phyloP scores from a whole-genome alignment of 768 basidiomycete species.

The Leccinum variicolor region DNA sequence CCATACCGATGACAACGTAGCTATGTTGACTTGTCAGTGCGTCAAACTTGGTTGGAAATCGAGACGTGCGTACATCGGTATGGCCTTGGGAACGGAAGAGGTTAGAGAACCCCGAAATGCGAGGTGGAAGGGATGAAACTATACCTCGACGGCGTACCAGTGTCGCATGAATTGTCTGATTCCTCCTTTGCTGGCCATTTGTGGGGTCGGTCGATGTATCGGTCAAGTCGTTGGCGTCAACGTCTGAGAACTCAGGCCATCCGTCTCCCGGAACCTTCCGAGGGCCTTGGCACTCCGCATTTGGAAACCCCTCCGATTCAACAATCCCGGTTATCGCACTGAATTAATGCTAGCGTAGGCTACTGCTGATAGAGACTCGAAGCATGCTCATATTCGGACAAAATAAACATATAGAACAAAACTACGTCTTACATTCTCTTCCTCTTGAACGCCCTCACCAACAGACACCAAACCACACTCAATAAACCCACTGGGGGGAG shows the following conservation, averaged over 20 bases:
- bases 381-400: too few species aligned
- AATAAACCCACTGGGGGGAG: slow-evolving; percentile 51
- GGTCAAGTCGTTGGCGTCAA: background rate
- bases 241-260: background rate
- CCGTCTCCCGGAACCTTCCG: background rate
- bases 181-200: slow-evolving; percentile 22
- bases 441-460: slow-evolving; percentile 30
- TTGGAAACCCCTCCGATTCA: too few species aligned
- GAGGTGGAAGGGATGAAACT: background rate
- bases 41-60: background rate
- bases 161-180: slow-evolving; percentile 34
- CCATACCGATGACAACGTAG: slow-evolving; percentile 48
- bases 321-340: too few species aligned
- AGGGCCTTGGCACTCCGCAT: background rate
- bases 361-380: too few species aligned
- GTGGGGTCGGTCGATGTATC: slow-evolving; percentile 6
- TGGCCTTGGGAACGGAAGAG: slow-evolving; percentile 34
- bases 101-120: background rate
- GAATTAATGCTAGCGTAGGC: too few species aligned
- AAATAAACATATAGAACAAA: background rate
- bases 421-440: slow-evolving; percentile 5
- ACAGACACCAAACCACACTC: slow-evolving; percentile 40
- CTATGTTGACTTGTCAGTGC: slow-evolving; percentile 28
- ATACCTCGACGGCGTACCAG: slow-evolving; percentile 47
- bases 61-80: slow-evolving; percentile 42